These are phyloP conservation scores for Daldinia sp. DNA, from an alignment of 2,329 filamentous ascomycete genomes.

Conservation along the genomic window DNA sequence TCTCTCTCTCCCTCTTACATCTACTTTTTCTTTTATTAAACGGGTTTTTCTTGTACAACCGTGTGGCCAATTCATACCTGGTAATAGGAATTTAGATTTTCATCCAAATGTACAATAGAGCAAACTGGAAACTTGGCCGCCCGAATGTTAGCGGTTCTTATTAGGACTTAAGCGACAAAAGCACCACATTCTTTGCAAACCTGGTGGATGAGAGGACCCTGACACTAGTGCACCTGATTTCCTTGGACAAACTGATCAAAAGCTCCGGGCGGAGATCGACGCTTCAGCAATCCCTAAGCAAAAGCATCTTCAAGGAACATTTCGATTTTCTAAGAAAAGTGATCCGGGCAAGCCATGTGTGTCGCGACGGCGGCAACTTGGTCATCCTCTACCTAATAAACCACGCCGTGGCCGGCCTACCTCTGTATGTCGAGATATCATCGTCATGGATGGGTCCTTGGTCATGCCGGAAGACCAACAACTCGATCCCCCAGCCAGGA, in stretches of 20 bases:
- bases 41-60: conserved; percentile 31
- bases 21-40: conserved; percentile 23
- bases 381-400: conserved; percentile 25
- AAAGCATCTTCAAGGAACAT: background rate
- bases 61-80: conserved; percentile 24
- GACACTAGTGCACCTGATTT: conserved; percentile 35
- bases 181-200: conserved; percentile 18
- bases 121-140: conserved; percentile 11
- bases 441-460: conserved; percentile 65
- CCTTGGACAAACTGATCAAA: conserved; percentile 33
- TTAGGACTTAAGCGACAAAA: conserved; percentile 26
- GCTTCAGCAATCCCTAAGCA: background rate
- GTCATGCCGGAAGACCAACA: conserved; percentile 65
- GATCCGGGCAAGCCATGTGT: conserved; percentile 37
- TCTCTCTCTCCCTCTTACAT: background rate
- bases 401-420: conserved; percentile 35
- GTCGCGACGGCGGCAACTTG: conserved; percentile 38
- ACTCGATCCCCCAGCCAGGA: conserved; percentile 73
- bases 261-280: conserved; percentile 37
- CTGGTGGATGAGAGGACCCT: conserved; percentile 30
- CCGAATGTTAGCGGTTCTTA: conserved; percentile 26
- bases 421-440: conserved; percentile 50
- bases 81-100: conserved; percentile 14
- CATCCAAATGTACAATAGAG: conserved; percentile 27
- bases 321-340: conserved; percentile 11